phyloP scores from a whole-genome alignment of 371 early-diverging fungal species.

The Haplosporangium sp. region DNA sequence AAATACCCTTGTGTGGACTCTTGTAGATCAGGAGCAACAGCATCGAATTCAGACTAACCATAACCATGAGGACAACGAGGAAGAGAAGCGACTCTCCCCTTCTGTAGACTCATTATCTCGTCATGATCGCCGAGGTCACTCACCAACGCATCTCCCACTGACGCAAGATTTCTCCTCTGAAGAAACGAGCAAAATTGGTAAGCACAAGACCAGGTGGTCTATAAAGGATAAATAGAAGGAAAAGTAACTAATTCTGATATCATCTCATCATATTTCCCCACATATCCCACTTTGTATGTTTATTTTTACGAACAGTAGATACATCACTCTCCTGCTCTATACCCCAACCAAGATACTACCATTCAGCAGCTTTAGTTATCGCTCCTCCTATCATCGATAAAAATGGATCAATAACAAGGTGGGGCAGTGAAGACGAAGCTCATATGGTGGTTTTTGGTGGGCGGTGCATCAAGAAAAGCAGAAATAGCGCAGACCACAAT shows the following conservation, averaged over 20 bases:
- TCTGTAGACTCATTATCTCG: neutral
- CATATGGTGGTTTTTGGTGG: slow-evolving; percentile 53
- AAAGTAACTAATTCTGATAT: slow-evolving; percentile 7
- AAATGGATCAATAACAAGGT: slow-evolving; percentile 30
- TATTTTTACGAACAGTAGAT: neutral
- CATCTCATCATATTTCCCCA: neutral
- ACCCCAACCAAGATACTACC: slow-evolving; percentile 38
- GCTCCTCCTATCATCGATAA: slow-evolving; percentile 43
- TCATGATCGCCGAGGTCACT: slow-evolving; percentile 2
- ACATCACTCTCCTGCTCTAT: neutral
- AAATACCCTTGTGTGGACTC: slow-evolving; percentile 67
- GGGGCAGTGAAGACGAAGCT: slow-evolving; percentile 37
- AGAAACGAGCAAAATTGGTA: neutral
- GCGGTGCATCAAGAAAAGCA: slow-evolving; percentile 12
- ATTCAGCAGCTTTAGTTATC: slow-evolving; percentile 34
- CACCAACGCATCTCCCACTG: neutral
- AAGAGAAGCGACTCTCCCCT: neutral
- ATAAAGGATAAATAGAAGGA: neutral
- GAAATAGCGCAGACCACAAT: neutral
- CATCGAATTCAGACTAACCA: neutral
- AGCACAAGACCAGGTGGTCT: neutral
- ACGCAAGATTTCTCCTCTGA: neutral
- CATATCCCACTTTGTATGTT: too few relatives aligned
- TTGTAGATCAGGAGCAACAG: slow-evolving; percentile 16
- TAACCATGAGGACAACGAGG: neutral